Evolutionary conservation across 192 early-diverging fungal genomes (phyloP), one percentile per base, ranked within the genome.

Genomic region (Lunasporangiospora selenospora): DNA sequence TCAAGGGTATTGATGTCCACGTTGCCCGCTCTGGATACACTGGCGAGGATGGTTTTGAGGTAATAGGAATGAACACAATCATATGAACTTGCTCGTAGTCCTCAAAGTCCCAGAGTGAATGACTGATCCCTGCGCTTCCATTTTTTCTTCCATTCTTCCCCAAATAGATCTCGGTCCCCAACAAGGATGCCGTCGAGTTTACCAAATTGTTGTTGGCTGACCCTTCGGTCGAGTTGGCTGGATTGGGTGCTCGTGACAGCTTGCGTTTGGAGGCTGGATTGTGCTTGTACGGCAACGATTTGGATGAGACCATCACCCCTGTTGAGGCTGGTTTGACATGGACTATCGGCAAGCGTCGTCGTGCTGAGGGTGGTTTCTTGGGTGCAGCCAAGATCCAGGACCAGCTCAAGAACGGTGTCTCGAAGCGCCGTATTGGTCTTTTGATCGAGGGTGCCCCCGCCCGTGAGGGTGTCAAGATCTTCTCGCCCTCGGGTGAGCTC

Each of bases 41-140:
- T 55, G 97, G 97, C 56, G 97, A 99, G 79, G 97, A 99, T 80
- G 97, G 97, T 12, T 98, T 99, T 67, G 97, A 99, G 77, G 89
- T 93, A 56, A 30, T 61, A 10, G n/a, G n/a, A n/a, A n/a, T n/a
- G n/a, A n/a, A n/a, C n/a, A n/a, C n/a, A n/a, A n/a, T n/a, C n/a
- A n/a, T n/a, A n/a, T n/a, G n/a, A n/a, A n/a, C n/a, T n/a, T n/a
- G n/a, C n/a, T n/a, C n/a, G n/a, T n/a, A n/a, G n/a, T n/a, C n/a
- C n/a, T n/a, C n/a, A 29, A 51, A 50, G 12, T 56, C 11, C 55
- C 19, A 52, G 34, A 18, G 26, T 19, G 18, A 8, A 21, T 29
- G 33, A 19, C 6, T n/a, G 18, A 13, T 37, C 13, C 7, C 21
- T n/a, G 24, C 8, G 6, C 4, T 45, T n/a, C n/a, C n/a, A n/a